Evolutionary conservation across 345 rosid species (phyloP).

Genomic region (Mallotus nudiflorus): DNA sequence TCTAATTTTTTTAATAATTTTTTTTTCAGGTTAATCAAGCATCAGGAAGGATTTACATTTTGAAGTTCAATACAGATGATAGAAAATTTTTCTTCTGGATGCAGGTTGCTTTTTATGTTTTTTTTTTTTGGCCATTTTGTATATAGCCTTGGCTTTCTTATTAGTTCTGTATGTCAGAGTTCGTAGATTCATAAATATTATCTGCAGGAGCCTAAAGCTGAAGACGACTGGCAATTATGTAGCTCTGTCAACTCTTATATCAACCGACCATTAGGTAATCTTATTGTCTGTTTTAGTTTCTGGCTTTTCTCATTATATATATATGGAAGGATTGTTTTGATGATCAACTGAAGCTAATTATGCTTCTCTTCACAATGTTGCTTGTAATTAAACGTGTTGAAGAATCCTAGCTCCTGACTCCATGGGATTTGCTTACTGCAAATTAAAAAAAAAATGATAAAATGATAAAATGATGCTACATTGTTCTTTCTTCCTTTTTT

Average conservation of each 20-base stretch:
- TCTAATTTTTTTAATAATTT: too few relatives aligned
- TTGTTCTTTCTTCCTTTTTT: not conserved
- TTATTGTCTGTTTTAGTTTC: not conserved
- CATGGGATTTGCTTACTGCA: not conserved
- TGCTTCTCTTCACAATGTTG: not conserved
- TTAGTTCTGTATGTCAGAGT: conserved; percentile 1
- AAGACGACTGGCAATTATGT: conserved; percentile 68
- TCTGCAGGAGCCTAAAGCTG: conserved; percentile 74
- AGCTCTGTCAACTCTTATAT: conserved; percentile 62
- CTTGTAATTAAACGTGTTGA: not conserved
- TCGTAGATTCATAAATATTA: not conserved
- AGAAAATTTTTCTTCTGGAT: conserved; percentile 91
- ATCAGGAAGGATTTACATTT: conserved; percentile 80
- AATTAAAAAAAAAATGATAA: not conserved
- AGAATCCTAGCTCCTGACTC: not conserved
- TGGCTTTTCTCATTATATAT: not conserved
- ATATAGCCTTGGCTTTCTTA: not conserved
- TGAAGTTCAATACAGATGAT: conserved; percentile 84
- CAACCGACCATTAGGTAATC: conserved; percentile 75
- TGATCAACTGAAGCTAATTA: not conserved
- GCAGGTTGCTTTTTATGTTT: conserved; percentile 56
- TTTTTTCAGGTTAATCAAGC: conserved; percentile 77
- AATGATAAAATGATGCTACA: not conserved
- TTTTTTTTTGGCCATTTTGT: not conserved
- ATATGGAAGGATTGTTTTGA: not conserved